Conservation (phyloP, 768 basidiomycete genomes). For the Mycena epipterygia region DNA sequence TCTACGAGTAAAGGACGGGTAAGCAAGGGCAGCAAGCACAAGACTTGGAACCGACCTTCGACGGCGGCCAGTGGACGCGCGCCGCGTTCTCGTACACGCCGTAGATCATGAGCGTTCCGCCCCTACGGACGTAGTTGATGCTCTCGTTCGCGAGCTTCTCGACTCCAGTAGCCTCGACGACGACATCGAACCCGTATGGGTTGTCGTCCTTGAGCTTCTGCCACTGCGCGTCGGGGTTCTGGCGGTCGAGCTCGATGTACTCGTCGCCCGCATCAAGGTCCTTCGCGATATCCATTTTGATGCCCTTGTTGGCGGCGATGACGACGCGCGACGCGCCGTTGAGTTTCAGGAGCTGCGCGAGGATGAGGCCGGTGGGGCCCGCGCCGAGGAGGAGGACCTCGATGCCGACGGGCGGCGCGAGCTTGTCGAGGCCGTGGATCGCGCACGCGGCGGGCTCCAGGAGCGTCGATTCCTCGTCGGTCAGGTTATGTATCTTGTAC, state of each 20-base stretch:
- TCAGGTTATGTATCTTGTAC: constrained; percentile 90
- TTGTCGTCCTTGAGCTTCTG: constrained; percentile 74
- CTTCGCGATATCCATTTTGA: constrained; percentile 83
- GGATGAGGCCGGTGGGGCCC: constrained; percentile 87
- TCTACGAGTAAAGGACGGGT: constrained; percentile 79
- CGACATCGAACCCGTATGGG: constrained; percentile 76
- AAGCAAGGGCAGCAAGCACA: constrained; percentile 61
- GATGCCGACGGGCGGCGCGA: constrained; percentile 84
- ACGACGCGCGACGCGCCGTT: constrained; percentile 80
- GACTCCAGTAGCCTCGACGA: constrained; percentile 83
- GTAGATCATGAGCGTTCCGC: constrained; percentile 89
- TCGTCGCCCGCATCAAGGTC: constrained; percentile 78
- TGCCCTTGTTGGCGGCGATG: constrained; percentile 82
- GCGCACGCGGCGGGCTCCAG: constrained; percentile 94
- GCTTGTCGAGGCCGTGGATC: constrained; percentile 92
- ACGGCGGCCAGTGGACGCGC: constrained; percentile 87
- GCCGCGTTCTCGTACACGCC: constrained; percentile 93
- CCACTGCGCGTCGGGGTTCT: constrained; percentile 77
- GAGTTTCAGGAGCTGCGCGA: constrained; percentile 81
- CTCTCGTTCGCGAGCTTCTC: constrained; percentile 90
- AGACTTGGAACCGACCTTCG: constrained; percentile 74
- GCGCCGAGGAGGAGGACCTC: constrained; percentile 90
- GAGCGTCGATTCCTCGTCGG: constrained; percentile 89
- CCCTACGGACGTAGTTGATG: constrained; percentile 90
- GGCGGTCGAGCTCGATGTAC: constrained; percentile 80